Evolutionary conservation across 2,329 filamentous ascomycete genomes (phyloP).

Genomic region (Penicillium freii): DNA sequence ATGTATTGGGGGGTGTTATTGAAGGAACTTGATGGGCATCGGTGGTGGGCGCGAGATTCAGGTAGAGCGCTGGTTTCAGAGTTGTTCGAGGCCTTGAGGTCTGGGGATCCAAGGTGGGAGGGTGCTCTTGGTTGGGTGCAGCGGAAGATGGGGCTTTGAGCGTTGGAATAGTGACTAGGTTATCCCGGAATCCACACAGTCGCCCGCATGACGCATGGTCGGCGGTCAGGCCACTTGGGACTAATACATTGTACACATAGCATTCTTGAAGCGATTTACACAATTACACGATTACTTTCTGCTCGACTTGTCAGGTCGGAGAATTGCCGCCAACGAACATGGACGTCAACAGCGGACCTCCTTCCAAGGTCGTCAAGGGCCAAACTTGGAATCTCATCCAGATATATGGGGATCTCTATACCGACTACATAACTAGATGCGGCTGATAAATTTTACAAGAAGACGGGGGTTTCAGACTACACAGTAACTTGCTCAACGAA

Average conservation of each 20-base stretch:
- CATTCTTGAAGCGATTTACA: slow-evolving; percentile 2
- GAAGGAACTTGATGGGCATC: slow-evolving; percentile 17
- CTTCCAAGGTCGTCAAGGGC: slow-evolving; percentile 4
- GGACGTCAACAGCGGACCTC: slow-evolving; percentile 18
- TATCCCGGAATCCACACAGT: too few relatives aligned
- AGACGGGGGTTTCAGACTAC: slow-evolving; percentile 4
- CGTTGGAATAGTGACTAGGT: not conserved
- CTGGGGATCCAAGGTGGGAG: slow-evolving; percentile 11
- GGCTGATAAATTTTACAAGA: slow-evolving; percentile 38
- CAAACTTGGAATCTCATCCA: too few relatives aligned
- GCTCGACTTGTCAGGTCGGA: not conserved
- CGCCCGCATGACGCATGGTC: too few relatives aligned
- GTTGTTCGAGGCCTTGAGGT: slow-evolving; percentile 2
- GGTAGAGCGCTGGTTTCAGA: slow-evolving; percentile 22
- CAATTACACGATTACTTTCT: not conserved
- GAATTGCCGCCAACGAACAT: not conserved
- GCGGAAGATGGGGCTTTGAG: slow-evolving; percentile 1
- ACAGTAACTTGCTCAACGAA: not conserved
- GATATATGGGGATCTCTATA: slow-evolving; percentile 24
- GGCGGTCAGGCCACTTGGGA: slow-evolving; percentile 13
- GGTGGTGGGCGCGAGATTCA: slow-evolving; percentile 29
- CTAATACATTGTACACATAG: slow-evolving; percentile 4
- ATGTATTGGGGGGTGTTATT: slow-evolving; percentile 30
- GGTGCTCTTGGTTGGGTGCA: slow-evolving; percentile 13
- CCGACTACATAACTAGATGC: slow-evolving; percentile 45